A percentile compares a stretch with the other conserved stretches of the same genome.
These are phyloP conservation scores for Scenedesmus sp. DNA, from an alignment of 163 green algal species.

Conservation along the genomic window DNA sequence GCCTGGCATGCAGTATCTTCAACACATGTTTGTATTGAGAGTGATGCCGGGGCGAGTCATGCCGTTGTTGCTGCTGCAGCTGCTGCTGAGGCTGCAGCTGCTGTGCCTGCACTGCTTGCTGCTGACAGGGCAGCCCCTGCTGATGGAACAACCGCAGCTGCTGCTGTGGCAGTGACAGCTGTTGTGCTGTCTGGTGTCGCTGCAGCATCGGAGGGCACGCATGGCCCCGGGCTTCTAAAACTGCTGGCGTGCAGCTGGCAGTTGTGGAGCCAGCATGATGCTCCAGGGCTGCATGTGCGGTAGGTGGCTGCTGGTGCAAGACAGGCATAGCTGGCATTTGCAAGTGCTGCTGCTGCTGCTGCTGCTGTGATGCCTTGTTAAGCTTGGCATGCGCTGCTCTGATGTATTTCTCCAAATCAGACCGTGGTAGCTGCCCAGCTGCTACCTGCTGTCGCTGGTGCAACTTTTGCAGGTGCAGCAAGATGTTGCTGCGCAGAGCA, in stretches of 20 bases:
- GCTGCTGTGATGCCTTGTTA: background rate
- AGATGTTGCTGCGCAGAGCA: background rate
- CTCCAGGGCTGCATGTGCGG: no score
- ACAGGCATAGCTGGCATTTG: background rate
- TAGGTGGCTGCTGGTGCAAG: background rate
- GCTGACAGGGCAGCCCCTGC: background rate
- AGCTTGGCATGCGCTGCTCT: background rate
- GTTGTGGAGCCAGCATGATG: background rate
- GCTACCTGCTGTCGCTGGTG: background rate
- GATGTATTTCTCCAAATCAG: background rate
- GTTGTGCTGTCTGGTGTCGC: background rate
- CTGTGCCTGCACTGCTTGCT: background rate
- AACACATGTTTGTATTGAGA: background rate
- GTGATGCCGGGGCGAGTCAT: background rate
- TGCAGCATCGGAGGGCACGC: background rate
- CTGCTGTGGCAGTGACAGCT: background rate
- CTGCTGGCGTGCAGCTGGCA: background rate
- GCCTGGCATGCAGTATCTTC: background rate
- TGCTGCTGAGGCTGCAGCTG: background rate
- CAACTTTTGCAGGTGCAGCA: background rate
- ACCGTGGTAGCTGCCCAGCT: background rate
- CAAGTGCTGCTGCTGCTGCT: background rate
- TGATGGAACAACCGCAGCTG: background rate
- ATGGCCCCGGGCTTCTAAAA: background rate
- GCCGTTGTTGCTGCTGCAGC: background rate